These are phyloP conservation scores for Cystofilobasidium ferigula DNA, from an alignment of 768 basidiomycete genomes.

Conservation along the genomic window DNA sequence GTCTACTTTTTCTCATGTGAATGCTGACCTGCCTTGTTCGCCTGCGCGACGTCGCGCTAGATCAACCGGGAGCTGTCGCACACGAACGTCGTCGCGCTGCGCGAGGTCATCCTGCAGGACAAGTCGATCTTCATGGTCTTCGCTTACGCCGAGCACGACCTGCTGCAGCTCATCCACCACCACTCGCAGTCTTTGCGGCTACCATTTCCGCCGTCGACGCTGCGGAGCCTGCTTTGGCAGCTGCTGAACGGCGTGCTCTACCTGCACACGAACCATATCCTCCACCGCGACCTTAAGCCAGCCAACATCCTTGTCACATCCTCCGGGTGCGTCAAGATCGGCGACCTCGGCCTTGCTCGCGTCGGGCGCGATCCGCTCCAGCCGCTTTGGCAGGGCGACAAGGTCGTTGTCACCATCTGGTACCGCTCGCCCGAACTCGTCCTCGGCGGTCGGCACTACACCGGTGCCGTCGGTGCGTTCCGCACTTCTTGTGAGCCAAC, in stretches of 20 bases:
- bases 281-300: conserved; percentile 95
- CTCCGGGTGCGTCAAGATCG: conserved; percentile 84
- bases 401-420: conserved; percentile 99
- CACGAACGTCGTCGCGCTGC: conserved; percentile 79
- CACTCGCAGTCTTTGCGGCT: conserved; percentile 80
- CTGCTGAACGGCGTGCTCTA: conserved; percentile 88
- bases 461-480: conserved; percentile 59
- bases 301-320: conserved; percentile 95
- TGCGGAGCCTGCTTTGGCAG: conserved; percentile 89
- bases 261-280: conserved; percentile 84
- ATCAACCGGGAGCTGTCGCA: conserved; percentile 80
- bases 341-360: conserved; percentile 90
- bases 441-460: conserved; percentile 94
- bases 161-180: conserved; percentile 99
- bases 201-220: conserved; percentile 60
- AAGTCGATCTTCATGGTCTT: conserved; percentile 99
- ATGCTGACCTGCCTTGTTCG: background rate
- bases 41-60: conserved; percentile 38
- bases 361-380: conserved; percentile 84
- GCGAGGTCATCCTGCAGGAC: conserved; percentile 93
- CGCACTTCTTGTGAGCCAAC: background rate
- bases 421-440: conserved; percentile 94
- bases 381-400: conserved; percentile 83
- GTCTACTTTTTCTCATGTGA: no score
- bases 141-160: conserved; percentile 97